Conservation (phyloP, 257 asterid species). For the Ilex asprella region DNA sequence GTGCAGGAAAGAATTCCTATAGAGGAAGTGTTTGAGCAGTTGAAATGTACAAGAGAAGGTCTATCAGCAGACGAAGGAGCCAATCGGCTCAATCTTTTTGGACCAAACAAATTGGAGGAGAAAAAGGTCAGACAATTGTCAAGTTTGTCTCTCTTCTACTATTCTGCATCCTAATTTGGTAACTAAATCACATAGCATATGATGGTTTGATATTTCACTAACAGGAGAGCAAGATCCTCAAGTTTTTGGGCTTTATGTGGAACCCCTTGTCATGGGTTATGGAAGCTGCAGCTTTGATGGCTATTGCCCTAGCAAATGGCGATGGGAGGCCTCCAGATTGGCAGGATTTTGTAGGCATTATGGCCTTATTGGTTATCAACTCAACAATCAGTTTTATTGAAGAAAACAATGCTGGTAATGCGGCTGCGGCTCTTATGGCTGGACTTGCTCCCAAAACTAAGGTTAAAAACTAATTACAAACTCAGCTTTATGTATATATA, state of each 20-base stretch:
- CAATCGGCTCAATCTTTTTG: too few species aligned
- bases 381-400: constrained; percentile 56
- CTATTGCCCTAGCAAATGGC: constrained; percentile 40
- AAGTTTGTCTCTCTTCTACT: too few species aligned
- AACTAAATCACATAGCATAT: too few species aligned
- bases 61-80: too few species aligned
- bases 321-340: constrained; percentile 51
- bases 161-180: too few species aligned
- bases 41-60: too few species aligned
- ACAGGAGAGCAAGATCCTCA: constrained; percentile 46
- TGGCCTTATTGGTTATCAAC: constrained; percentile 38
- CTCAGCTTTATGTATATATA: too few species aligned
- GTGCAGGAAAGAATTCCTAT: too few species aligned
- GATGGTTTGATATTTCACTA: too few species aligned
- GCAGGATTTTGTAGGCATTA: constrained; percentile 21
- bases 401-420: constrained; percentile 57
- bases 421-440: constrained; percentile 20
- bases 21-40: too few species aligned
- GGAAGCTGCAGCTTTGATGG: constrained; percentile 61
- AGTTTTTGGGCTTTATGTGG: constrained; percentile 56
- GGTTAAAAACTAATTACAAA: neutral
- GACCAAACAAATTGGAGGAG: too few species aligned
- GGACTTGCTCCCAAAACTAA: constrained; percentile 45
- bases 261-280: constrained; percentile 55
- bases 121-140: too few species aligned